Base-by-base conservation (phyloP, 2,329 filamentous ascomycete species). In the Teratosphaeria zuluensis region DNA sequence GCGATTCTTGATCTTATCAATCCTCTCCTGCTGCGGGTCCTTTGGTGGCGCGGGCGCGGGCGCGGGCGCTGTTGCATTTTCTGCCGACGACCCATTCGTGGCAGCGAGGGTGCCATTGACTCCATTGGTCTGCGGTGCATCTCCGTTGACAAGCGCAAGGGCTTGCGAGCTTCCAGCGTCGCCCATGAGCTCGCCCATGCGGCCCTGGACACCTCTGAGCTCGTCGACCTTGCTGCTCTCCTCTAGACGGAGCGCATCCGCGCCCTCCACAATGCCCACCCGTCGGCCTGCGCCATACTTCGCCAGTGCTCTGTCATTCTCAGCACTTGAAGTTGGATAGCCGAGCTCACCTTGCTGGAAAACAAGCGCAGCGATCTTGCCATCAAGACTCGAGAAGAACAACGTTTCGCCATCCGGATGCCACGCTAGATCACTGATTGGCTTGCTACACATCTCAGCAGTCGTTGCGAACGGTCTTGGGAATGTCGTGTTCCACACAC, bases 121-220 rank as follows among this genome's bases (percentile, higher is more conserved):
- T 31, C 79, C 80, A 60, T 82, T 83, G 19, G 77, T 75, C n/a
- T 60, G 56, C 16, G 62, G 52, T 12, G 71, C 59, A 19, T 72
- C 68, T 6, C 69, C 72, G 33, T 73, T 69, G 12, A 72, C 61
- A 24, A 66, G 53, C 4, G 76, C 56, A 48, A 84, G 83, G 3
- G 79, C 77, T 12, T 33, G 28, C 3, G 81, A 73, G 2, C 81
- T 77, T 56, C 80, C 80, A n/a, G 38, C 46, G 69, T 96, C 92
- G 5, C 92, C 92, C 94, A 99, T 99, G 42, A 99, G 76, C n/a
- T 92, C 92, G 12, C 94, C 94, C 94, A 99, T 99, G 64, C 92
- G 84, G 1, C 91, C 94, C 74, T 99, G 90, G 0, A 92, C 92
- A 4, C 88, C 92, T 63, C 87, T 89, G 33, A 92, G 82, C 72